These are phyloP conservation scores for Fusarium sulawesiense DNA, from an alignment of 2,329 filamentous ascomycete genomes.

Conservation along the genomic window DNA sequence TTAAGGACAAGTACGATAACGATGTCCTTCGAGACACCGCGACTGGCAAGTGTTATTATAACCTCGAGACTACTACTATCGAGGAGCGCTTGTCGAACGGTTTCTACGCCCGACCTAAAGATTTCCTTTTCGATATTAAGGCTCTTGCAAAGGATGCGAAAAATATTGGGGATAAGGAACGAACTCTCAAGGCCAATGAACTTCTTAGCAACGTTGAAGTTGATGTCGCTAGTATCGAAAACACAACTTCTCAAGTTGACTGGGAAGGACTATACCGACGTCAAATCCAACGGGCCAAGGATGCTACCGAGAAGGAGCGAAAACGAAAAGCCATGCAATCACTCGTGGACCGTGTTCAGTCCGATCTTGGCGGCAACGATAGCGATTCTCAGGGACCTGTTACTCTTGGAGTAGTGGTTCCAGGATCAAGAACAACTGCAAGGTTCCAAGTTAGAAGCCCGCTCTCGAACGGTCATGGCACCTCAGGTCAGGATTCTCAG, in stretches of 20 bases:
- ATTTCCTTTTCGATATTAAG: slow-evolving; percentile 90
- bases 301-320: slow-evolving; percentile 68
- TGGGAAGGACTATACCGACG: slow-evolving; percentile 85
- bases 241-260: slow-evolving; percentile 73
- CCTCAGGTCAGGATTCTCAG: slow-evolving; percentile 51
- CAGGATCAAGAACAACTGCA: slow-evolving; percentile 63
- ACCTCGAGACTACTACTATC: slow-evolving; percentile 90
- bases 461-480: slow-evolving; percentile 68
- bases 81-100: slow-evolving; percentile 97
- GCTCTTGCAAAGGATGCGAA: slow-evolving; percentile 86
- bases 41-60: slow-evolving; percentile 91
- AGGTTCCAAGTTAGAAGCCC: slow-evolving; percentile 68
- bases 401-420: slow-evolving; percentile 72
- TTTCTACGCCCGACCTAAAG: slow-evolving; percentile 90
- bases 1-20: slow-evolving; percentile 81
- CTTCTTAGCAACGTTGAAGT: slow-evolving; percentile 94
- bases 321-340: slow-evolving; percentile 73
- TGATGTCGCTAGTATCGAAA: slow-evolving; percentile 82
- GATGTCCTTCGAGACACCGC: slow-evolving; percentile 79
- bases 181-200: slow-evolving; percentile 89
- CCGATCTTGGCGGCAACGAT: slow-evolving; percentile 64
- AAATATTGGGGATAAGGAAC: slow-evolving; percentile 82
- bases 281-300: slow-evolving; percentile 73
- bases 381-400: slow-evolving; percentile 68
- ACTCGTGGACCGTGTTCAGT: slow-evolving; percentile 61